Conservation (phyloP, 192 early-diverging fungal genomes). For the Coemansia sp. region DNA sequence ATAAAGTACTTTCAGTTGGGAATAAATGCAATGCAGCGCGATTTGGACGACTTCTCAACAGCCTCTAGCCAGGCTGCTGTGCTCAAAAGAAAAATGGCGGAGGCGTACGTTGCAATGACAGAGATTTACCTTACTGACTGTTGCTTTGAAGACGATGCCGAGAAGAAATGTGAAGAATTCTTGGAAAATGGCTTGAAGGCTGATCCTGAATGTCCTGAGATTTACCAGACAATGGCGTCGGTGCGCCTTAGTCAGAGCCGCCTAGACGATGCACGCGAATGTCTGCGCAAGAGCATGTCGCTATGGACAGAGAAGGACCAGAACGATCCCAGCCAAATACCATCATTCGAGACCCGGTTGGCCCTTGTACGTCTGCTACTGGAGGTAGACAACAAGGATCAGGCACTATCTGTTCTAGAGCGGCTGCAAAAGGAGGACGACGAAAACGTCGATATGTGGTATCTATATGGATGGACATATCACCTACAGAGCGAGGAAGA, state of each 20-base stretch:
- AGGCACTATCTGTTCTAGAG: slow-evolving; percentile 80
- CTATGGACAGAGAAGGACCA: slow-evolving; percentile 71
- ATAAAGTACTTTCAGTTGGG: slow-evolving; percentile 74
- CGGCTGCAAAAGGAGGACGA: slow-evolving; percentile 89
- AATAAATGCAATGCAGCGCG: slow-evolving; percentile 65
- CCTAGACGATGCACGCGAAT: slow-evolving; percentile 74
- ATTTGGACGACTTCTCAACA: slow-evolving; percentile 43
- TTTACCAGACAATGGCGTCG: slow-evolving; percentile 86
- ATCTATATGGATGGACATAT: slow-evolving; percentile 95
- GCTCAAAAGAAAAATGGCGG: slow-evolving; percentile 70
- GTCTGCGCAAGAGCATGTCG: slow-evolving; percentile 66
- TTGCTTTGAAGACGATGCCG: slow-evolving; percentile 92
- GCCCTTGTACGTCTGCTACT: slow-evolving; percentile 82
- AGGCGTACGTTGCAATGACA: slow-evolving; percentile 90
- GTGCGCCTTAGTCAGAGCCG: slow-evolving; percentile 85
- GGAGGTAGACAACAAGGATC: slow-evolving; percentile 77
- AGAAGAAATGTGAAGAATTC: slow-evolving; percentile 78
- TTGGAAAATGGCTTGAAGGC: slow-evolving; percentile 67
- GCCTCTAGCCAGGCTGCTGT: slow-evolving; percentile 40
- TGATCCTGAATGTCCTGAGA: slow-evolving; percentile 78
- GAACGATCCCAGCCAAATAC: slow-evolving; percentile 54
- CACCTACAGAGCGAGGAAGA: slow-evolving; percentile 80
- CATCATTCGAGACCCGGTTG: slow-evolving; percentile 84
- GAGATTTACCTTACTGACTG: slow-evolving; percentile 99
- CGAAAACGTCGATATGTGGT: slow-evolving; percentile 90